These are phyloP conservation scores for Colletotrichum neosansevieriae DNA, from an alignment of 2,329 filamentous ascomycete genomes.

Conservation along the genomic window DNA sequence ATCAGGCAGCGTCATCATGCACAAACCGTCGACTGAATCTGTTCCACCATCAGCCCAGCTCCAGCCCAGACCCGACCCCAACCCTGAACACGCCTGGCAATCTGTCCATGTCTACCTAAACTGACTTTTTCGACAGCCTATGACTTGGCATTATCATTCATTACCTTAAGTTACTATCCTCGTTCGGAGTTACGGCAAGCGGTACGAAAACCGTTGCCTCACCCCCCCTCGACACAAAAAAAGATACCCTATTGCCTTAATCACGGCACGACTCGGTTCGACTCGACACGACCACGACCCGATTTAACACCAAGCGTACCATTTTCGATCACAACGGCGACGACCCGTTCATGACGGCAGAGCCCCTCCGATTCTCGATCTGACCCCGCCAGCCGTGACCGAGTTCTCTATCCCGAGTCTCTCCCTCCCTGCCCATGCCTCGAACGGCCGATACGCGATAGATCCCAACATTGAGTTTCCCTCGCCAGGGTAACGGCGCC, in stretches of 20 bases:
- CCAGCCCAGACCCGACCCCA: conserved; percentile 14
- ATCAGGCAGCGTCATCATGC: conserved; percentile 41
- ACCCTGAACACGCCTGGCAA: conserved; percentile 23
- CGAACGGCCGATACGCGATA: conserved; percentile 13
- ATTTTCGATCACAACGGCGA: conserved; percentile 3
- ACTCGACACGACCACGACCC: conserved; percentile 9
- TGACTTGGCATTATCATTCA: conserved; percentile 9
- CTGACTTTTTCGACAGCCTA: conserved; percentile 9
- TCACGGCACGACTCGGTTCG: neutral
- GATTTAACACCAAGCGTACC: neutral
- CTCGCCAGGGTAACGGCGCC: conserved; percentile 78
- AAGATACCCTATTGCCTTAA: conserved; percentile 14
- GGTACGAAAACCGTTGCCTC: neutral
- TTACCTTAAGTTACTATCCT: neutral
- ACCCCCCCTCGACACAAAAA: neutral
- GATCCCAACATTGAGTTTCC: conserved; percentile 30
- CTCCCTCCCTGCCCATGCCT: conserved; percentile 36
- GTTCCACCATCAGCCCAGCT: conserved; percentile 14
- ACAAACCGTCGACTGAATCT: conserved; percentile 16
- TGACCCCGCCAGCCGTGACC: conserved; percentile 8
- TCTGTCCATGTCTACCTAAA: conserved; percentile 9
- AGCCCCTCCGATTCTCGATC: neutral
- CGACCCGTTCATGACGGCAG: conserved; percentile 19
- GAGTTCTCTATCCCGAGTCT: conserved; percentile 3
- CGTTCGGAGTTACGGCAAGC: conserved; percentile 6